Base-by-base conservation (phyloP, 768 basidiomycete genomes). In the Tulasnella sp. region DNA sequence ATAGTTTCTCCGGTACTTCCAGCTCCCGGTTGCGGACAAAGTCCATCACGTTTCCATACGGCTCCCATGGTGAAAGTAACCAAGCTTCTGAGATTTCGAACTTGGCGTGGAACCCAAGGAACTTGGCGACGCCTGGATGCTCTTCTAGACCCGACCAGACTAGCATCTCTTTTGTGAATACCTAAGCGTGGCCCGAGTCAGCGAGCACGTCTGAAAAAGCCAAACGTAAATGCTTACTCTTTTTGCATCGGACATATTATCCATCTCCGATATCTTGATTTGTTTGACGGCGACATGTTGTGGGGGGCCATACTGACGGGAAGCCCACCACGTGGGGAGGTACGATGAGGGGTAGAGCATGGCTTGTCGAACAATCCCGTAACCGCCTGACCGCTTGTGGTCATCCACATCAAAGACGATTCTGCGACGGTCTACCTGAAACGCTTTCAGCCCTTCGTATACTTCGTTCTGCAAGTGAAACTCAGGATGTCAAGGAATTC, bases 91-190 rank as follows among this genome's bases (percentile, higher is more conserved):
- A 22, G 24, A 1, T 37, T 40, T 74, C 73, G 18, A 64, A 64
- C 7, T 74, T 46, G 5, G 44, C 44, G 37, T 74, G 18, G 37
- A 74, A 74, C 2, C 73, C 73, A 40, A 74, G 40, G 73, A 74
- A 74, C n/a, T 41, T 74, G 40, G 44, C 40, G 14, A 74, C 40
- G 3, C 44, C 44, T 41, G 73, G 73, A 42, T 74, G 73, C 1
- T 74, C 73, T 37, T 74, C 34, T 28, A 74, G 73, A 40, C 44
- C 44, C 22, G 40, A 74, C 73, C 40, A 74, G 44, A 74, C 73
- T 9, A 74, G 20, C 31, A 74, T 5, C 40, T 74, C 73, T 12
- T 64, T 64, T 24, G 60, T 64, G 14, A 64, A 64, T 14, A 24
- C 60, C 60, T 64, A 28, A 8, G 12, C 22, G n/a, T 9, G 60